Evolutionary conservation across 2,329 filamentous ascomycete species (phyloP), one percentile per base, ranked within the genome.

Genomic region (Pestalotiopsis fici): DNA sequence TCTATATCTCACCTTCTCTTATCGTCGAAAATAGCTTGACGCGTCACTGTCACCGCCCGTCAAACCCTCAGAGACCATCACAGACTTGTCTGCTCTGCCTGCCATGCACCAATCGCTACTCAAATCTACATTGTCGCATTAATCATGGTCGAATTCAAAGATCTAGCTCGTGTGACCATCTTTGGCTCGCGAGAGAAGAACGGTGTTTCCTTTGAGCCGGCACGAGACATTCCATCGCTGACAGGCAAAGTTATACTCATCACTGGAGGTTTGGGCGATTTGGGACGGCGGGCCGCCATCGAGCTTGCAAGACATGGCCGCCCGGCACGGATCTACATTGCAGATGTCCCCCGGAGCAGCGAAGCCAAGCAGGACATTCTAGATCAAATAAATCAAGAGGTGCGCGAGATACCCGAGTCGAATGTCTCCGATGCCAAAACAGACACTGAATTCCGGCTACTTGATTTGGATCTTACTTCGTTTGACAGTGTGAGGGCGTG

Each of bases 221-320:
- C 71, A 2, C 68, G 23, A 1, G 75, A 77, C 43, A 78, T 80
- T 47, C 78, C 78, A 4, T 67, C 74, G 35, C 74, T 80, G 6
- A 56, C 71, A 6, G 77, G 73, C 28, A 79, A 78, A 64, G 72
- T 77, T 15, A 77, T 80, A 18, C 70, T 80, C 2, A 72, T 81
- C 31, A 81, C 78, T 15, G 79, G 79, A 37, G 79, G 76, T 65
- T 81, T 78, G 55, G 70, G 74, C 25, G 81, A 80, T 0, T 73
- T 83, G 4, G 81, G 81, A 21, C 77, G 74, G 66, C 77, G 81
- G 69, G 76, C 77, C 15, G 74, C 80, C 56, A 70, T 78, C 11
- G 75, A 79, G 25, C 74, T 82, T 23, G 75, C 79, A 23, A 75
- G 77, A 66, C 81, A 83, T 69, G 25, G 35, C 21, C 9, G 47